Base-by-base conservation (phyloP, 2,329 filamentous ascomycete genomes). In the Onygenales sp. region DNA sequence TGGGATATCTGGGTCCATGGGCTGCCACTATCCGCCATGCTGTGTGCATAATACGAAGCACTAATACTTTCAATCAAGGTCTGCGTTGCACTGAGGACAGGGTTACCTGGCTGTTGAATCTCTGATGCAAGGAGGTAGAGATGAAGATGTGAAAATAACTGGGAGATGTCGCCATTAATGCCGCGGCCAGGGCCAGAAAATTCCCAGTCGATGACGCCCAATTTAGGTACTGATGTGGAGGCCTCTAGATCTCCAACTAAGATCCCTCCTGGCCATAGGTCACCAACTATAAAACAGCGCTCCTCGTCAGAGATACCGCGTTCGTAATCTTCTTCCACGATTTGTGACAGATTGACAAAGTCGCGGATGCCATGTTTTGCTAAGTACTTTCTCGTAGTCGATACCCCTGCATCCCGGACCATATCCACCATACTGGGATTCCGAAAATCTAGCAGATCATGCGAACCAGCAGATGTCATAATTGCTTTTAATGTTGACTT, bases 81-180 rank as follows among this genome's bases (percentile, higher is more conserved):
- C 31, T 33, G 35, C 43, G 50, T 5, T 13, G 50, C 43, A 7
- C 8, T 17, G 39, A 43, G 31, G 3, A 11, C 10, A 10, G 48
- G n/a, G 10, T 33, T 49, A 38, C 38, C 31, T 27, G 11, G 21
- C 21, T 47, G 51, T 17, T 17, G n/a, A 17, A 31, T 13, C 41
- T 49, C 21, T 47, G 44, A 54, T 14, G 53, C 45, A 38, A 53
- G 38, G n/a, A 46, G 17, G 41, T 53, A 55, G 42, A 55, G 35
- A 53, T 57, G 53, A 44, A 55, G 51, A 42, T 57, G 55, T 33
- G 55, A 53, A 43, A 51, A 45, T n/a, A 57, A 43, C 43, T 57
- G 53, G 10, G 50, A 50, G 50, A 55, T 53, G 14, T 55, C 50
- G 5, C 53, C 53, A 43, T 55, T 54, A 5, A 43, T 42, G 39